These are phyloP conservation scores for Fusarium sp. DNA, from an alignment of 2,329 filamentous ascomycete genomes.

Conservation along the genomic window DNA sequence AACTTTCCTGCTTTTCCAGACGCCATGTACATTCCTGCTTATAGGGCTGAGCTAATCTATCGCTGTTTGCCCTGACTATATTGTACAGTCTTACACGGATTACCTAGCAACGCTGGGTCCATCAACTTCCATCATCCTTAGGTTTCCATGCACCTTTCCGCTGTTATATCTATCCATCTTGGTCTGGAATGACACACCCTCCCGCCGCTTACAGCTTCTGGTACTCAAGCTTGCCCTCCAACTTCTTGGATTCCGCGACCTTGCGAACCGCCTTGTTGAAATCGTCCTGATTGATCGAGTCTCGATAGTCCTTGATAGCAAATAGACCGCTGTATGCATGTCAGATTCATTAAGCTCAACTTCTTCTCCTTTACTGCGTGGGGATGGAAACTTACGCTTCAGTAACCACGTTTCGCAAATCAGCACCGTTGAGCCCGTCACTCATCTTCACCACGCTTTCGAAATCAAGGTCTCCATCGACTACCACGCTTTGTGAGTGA, in stretches of 20 bases:
- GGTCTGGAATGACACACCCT: constrained; percentile 6
- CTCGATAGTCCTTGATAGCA: constrained; percentile 97
- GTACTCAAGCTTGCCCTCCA: constrained; percentile 98
- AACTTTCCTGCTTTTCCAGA: constrained; percentile 29
- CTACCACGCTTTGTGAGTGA: constrained; percentile 83
- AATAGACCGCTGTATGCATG: constrained; percentile 77
- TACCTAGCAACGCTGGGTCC: constrained; percentile 28
- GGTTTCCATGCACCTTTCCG: constrained; percentile 20
- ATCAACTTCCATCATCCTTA: constrained; percentile 17
- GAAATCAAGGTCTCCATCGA: constrained; percentile 96
- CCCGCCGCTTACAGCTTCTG: constrained; percentile 78
- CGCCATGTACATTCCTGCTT: constrained; percentile 40
- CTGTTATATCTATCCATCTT: constrained; percentile 18
- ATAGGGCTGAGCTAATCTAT: constrained; percentile 36
- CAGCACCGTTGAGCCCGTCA: constrained; percentile 95
- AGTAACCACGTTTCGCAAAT: constrained; percentile 96
- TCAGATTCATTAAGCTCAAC: constrained; percentile 30
- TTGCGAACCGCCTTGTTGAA: constrained; percentile 99
- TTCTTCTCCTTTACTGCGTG: not conserved
- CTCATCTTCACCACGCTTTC: constrained; percentile 99
- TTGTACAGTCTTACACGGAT: constrained; percentile 43
- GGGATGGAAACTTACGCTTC: constrained; percentile 81
- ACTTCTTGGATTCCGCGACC: constrained; percentile 96
- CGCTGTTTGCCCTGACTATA: constrained; percentile 35
- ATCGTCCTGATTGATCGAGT: constrained; percentile 96